Evolutionary conservation across 148 eudicot genomes (phyloP), one percentile per base, ranked within the genome.

Genomic region (Rhododendron simsii): DNA sequence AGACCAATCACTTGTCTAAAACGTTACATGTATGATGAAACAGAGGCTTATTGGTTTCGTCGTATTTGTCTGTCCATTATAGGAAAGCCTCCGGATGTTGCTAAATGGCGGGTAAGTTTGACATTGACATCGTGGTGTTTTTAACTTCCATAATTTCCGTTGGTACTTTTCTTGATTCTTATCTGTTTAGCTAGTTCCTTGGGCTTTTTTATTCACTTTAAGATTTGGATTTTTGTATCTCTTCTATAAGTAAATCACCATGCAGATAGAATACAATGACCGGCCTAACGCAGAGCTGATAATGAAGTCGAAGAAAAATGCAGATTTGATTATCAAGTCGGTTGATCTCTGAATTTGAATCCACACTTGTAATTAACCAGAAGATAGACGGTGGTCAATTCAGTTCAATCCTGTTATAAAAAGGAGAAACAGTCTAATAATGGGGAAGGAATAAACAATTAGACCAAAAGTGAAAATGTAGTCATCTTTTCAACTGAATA

Each of bases 211-310:
- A 44, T 75, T 30, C 78, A 14, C 78, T 74, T 39, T 5, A 30
- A 71, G 7, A 30, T 71, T 71, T 20, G 18, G 39, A 30, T 69
- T 11, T 28, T 28, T 13, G 30, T 3, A 28, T 30, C 30, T 69
- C 75, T 28, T 69, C 75, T 28, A 3, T 11, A 10, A 10, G 35
- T 67, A 63, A 69, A 83, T 80, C 33, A 76, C 71, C 45, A 6
- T 91, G 92, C 95, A 96, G 99, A 91, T 97, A 78, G 96, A 93
- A 15, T 93, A 95, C 89, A 97, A 97, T 79, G 99, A 97, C 89
- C 91, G 96, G 14, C 99, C 98, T 28, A 97, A 97, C 83, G 99
- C 99, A 33, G 96, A 97, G 92, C 92, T 97, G 87, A 93, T 97
- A 65, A 89, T 91, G 87, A 92, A 93, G 85, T 93, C 99, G n/a